phyloP scores from a whole-genome alignment of 805 yeast species.

The Wickerhamiella musiphila region DNA sequence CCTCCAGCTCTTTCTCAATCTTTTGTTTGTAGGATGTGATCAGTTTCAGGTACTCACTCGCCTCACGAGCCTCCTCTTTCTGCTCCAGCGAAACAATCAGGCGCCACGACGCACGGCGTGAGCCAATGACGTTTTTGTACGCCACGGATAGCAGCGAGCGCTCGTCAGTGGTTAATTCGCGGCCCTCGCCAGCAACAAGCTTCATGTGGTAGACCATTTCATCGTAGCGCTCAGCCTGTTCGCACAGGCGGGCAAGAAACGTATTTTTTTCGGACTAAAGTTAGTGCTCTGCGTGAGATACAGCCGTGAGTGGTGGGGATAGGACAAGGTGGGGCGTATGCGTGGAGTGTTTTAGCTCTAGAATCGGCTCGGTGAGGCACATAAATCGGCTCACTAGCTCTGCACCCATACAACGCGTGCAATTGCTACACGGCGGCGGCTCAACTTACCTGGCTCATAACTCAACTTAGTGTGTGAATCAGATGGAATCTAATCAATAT shows the following conservation, averaged over 20 bases:
- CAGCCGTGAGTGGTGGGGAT: too few species aligned
- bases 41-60: slow-evolving; percentile 68
- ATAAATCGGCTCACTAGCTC: too few species aligned
- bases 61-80: slow-evolving; percentile 93
- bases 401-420: too few species aligned
- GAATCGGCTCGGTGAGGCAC: too few species aligned
- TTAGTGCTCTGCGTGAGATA: background rate
- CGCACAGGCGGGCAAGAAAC: slow-evolving; percentile 93
- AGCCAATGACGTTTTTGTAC: slow-evolving; percentile 95
- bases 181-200: slow-evolving; percentile 89
- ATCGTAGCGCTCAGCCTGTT: slow-evolving; percentile 98
- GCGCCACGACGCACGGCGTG: slow-evolving; percentile 99
- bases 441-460: too few species aligned
- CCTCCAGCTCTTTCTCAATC: slow-evolving; percentile 81
- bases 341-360: too few species aligned
- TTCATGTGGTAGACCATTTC: slow-evolving; percentile 99
- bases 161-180: slow-evolving; percentile 92
- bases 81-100: slow-evolving; percentile 95
- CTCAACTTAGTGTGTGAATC: too few species aligned
- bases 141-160: slow-evolving; percentile 95
- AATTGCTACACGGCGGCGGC: too few species aligned
- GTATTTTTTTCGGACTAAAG: slow-evolving; percentile 74
- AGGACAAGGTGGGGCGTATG: too few species aligned
- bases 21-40: slow-evolving; percentile 90
- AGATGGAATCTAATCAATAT: too few species aligned